Percentiles rank a stretch among this genome's conserved stretches.
phyloP scores from a whole-genome alignment of 345 rosid genomes.

The Passiflora organensis region DNA sequence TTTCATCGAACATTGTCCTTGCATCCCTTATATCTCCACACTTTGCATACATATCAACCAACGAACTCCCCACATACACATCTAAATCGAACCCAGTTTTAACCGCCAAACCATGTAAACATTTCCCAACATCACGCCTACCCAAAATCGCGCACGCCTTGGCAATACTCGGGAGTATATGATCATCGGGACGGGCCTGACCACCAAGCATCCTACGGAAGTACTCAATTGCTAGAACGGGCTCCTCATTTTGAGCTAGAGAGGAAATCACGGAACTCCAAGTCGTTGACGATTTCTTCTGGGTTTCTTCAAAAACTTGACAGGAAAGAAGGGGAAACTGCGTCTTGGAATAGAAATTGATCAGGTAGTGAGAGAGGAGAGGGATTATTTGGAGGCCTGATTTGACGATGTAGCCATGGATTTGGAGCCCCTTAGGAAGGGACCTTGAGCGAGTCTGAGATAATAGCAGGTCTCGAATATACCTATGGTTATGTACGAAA shows the following conservation, averaged over 20 bases:
- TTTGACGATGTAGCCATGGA: constrained; percentile 68
- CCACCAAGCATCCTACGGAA: constrained; percentile 51
- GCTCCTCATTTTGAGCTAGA: constrained; percentile 76
- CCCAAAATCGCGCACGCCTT: constrained; percentile 70
- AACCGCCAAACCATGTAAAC: constrained; percentile 50
- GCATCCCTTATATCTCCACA: constrained; percentile 57
- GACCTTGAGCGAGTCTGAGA: constrained; percentile 48
- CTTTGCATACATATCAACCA: constrained; percentile 80
- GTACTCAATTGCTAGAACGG: constrained; percentile 58
- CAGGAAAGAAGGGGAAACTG: constrained; percentile 56
- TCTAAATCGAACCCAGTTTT: constrained; percentile 61
- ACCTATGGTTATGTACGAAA: constrained; percentile 41
- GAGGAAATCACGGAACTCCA: constrained; percentile 91
- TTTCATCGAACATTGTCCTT: constrained; percentile 69
- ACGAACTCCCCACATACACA: constrained; percentile 77
- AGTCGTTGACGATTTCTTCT: constrained; percentile 49
- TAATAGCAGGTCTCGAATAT: constrained; percentile 51
- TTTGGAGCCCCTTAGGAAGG: constrained; percentile 59
- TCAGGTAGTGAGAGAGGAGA: constrained; percentile 69
- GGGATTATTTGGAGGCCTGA: constrained; percentile 61
- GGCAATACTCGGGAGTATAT: constrained; percentile 65
- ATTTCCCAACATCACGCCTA: constrained; percentile 50
- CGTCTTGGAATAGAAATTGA: constrained; percentile 80
- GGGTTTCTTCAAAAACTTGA: constrained; percentile 53
- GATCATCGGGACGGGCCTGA: constrained; percentile 57